These are phyloP conservation scores for Glonium stellatum DNA, from an alignment of 495 filamentous ascomycete genomes.

Conservation along the genomic window DNA sequence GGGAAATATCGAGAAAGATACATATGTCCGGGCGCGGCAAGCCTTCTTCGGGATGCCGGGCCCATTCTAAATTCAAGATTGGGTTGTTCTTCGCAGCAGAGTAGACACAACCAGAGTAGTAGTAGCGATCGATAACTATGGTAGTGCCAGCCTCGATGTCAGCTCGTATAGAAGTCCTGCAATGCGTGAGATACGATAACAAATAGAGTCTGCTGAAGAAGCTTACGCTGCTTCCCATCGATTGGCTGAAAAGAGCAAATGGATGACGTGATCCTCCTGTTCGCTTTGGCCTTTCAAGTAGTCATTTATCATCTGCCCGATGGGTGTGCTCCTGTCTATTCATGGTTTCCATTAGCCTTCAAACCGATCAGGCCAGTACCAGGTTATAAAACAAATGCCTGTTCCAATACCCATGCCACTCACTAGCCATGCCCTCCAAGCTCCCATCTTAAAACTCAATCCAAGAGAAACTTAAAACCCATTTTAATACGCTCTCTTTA, in stretches of 20 bases:
- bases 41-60: constrained; percentile 73
- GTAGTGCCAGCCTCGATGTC: constrained; percentile 60
- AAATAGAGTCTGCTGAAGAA: not conserved
- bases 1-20: constrained; percentile 74
- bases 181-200: constrained; percentile 5
- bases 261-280: constrained; percentile 86
- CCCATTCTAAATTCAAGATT: constrained; percentile 65
- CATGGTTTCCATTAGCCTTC: constrained; percentile 1
- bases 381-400: not conserved
- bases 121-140: constrained; percentile 86
- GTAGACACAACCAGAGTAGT: constrained; percentile 88
- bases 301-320: constrained; percentile 79
- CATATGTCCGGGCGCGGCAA: constrained; percentile 83
- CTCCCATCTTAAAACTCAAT: not conserved
- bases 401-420: not conserved
- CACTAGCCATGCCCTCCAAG: not conserved
- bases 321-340: constrained; percentile 77
- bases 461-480: too few relatives aligned
- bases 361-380: not conserved
- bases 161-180: constrained; percentile 51
- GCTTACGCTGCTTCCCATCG: constrained; percentile 77
- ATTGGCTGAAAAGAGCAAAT: constrained; percentile 92
- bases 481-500: not conserved
- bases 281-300: constrained; percentile 72
- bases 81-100: constrained; percentile 83